Percentiles rank a stretch among this genome's conserved stretches.
Conservation (phyloP, 495 filamentous ascomycete genomes). For the Aspergillus wentii region DNA sequence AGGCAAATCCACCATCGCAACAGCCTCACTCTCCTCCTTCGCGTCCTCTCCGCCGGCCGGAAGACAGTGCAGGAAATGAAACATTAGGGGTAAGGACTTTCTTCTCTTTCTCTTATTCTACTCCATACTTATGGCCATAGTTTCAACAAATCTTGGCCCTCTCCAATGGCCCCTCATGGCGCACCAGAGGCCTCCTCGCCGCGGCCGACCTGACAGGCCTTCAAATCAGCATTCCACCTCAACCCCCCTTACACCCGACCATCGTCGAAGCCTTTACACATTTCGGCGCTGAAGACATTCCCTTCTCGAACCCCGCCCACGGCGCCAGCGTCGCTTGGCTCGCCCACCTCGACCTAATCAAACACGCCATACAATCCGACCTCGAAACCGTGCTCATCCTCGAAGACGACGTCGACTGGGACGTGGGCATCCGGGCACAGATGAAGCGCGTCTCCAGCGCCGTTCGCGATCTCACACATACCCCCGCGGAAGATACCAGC, state of each 20-base stretch:
- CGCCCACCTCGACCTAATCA: slow-evolving; percentile 27
- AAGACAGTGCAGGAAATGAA: slow-evolving; percentile 2
- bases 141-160: slow-evolving; percentile 15
- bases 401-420: slow-evolving; percentile 46
- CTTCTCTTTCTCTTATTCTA: slow-evolving; percentile 8
- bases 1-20: no score
- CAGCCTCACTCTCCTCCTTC: no score
- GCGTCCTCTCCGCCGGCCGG: no score
- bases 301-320: slow-evolving; percentile 6
- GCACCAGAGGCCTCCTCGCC: slow-evolving; percentile 8
- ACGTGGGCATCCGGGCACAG: slow-evolving; percentile 27
- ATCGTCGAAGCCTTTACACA: slow-evolving; percentile 7
- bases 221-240: slow-evolving; percentile 6
- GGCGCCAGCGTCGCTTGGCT: slow-evolving; percentile 20
- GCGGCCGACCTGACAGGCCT: slow-evolving; percentile 12
- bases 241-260: slow-evolving; percentile 8
- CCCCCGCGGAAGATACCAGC: neutral
- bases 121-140: no score
- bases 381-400: slow-evolving; percentile 40
- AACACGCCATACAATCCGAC: slow-evolving; percentile 30
- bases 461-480: neutral
- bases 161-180: slow-evolving; percentile 10
- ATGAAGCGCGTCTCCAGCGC: slow-evolving; percentile 7
- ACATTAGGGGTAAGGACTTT: slow-evolving; percentile 3
- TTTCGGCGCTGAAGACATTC: slow-evolving; percentile 1